A percentile compares a stretch with the other conserved stretches of the same genome.
phyloP scores from a whole-genome alignment of 2,329 filamentous ascomycete species.

The Nigrospora sphaerica region DNA sequence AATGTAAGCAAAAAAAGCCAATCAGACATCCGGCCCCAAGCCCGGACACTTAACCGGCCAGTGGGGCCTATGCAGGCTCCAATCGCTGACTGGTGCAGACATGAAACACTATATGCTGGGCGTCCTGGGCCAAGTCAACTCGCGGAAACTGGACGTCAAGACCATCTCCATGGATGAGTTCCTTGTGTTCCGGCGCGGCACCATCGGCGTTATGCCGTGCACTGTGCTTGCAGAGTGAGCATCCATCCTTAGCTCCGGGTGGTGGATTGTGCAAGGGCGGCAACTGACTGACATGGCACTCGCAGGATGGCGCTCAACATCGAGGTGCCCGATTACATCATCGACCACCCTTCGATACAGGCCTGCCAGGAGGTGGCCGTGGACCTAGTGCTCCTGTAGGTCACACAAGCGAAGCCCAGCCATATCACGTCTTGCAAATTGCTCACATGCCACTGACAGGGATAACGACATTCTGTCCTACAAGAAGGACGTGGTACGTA shows the following conservation, averaged over 20 bases:
- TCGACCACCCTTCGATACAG: conserved; percentile 11
- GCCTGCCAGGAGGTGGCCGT: conserved; percentile 9
- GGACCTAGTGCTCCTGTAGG: conserved; percentile 13
- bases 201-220: conserved; percentile 12
- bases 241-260: background rate
- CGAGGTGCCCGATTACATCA: conserved; percentile 8
- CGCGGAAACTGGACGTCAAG: conserved; percentile 3
- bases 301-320: conserved; percentile 4
- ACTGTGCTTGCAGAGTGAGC: conserved; percentile 13
- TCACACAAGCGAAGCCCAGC: background rate
- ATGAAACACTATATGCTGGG: conserved; percentile 10
- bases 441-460: background rate
- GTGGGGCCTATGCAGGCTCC: no score
- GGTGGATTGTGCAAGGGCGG: background rate
- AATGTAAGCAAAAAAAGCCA: background rate
- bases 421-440: background rate
- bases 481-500: conserved; percentile 12
- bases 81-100: background rate
- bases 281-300: background rate
- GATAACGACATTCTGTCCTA: conserved; percentile 13
- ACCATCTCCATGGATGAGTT: conserved; percentile 10
- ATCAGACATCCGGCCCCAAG: no score
- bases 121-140: conserved; percentile 11
- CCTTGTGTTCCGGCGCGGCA: conserved; percentile 10
- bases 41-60: no score